Conservation (phyloP, 1,284 basidiomycete species). For the Ceratobasidium sp. region DNA sequence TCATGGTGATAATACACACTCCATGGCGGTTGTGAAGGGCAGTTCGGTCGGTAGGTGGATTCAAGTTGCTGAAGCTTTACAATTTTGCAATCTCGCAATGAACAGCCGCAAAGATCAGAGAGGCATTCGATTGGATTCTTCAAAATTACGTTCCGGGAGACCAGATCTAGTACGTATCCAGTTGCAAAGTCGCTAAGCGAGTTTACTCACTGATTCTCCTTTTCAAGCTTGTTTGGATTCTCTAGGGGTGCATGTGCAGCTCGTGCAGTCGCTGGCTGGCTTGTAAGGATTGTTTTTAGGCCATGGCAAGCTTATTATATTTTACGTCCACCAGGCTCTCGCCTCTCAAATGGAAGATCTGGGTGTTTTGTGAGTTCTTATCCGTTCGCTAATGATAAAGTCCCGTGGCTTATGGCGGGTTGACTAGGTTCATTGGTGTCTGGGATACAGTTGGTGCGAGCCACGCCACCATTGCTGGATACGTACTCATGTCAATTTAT, state of each 20-base stretch:
- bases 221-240: constrained; percentile 31
- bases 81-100: no score
- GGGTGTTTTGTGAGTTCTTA: no score
- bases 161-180: neutral
- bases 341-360: no score
- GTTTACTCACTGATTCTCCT: no score
- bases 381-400: no score
- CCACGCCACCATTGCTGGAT: no score
- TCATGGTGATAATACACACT: no score
- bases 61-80: no score
- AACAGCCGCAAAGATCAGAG: constrained; percentile 40
- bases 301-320: neutral
- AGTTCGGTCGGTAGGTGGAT: no score
- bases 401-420: no score
- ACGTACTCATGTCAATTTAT: neutral
- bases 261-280: constrained; percentile 35
- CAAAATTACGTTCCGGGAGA: constrained; percentile 35
- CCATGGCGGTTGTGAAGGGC: no score
- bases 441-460: constrained; percentile 14
- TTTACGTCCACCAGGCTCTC: neutral
- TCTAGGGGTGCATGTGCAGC: constrained; percentile 39
- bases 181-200: no score
- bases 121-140: constrained; percentile 41
- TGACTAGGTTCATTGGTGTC: neutral
- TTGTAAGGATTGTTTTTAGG: constrained; percentile 1